Conservation (phyloP, 2,329 filamentous ascomycete species). For the Aspergillus arachidicola region DNA sequence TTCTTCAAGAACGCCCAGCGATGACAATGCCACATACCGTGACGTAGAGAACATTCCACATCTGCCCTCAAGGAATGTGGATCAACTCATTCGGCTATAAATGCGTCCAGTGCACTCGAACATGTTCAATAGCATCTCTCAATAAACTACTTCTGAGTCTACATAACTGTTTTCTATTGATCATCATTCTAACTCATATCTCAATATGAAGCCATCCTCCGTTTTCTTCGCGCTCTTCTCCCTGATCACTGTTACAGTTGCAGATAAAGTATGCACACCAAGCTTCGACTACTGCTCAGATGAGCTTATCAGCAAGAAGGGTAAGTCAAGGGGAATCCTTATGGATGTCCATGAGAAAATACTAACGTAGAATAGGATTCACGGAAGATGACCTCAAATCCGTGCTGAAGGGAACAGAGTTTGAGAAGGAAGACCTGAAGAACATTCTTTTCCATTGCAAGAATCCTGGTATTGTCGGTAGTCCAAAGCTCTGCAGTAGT, state of each 20-base stretch:
- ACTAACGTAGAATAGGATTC: constrained; percentile 25
- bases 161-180: not conserved
- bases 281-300: constrained; percentile 40
- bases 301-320: constrained; percentile 31
- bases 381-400: constrained; percentile 30
- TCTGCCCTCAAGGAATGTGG: not conserved
- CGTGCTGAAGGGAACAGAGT: constrained; percentile 30
- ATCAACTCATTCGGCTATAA: not conserved
- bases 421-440: constrained; percentile 29
- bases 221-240: constrained; percentile 24
- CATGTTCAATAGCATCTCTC: not conserved
- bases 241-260: constrained; percentile 23
- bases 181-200: not conserved
- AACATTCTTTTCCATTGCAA: constrained; percentile 39
- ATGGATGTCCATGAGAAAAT: not conserved
- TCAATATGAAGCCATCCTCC: constrained; percentile 29
- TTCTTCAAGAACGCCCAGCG: not conserved
- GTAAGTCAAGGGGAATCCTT: constrained; percentile 14
- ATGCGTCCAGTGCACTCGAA: not conserved
- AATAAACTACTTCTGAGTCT: not conserved
- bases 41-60: not conserved
- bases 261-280: constrained; percentile 35
- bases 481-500: constrained; percentile 33
- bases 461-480: constrained; percentile 36
- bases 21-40: not conserved